A percentile compares a stretch with the other conserved stretches of the same genome.
Conservation (phyloP, 169 alveolate genomes). For the Toxoplasma gondii region DNA sequence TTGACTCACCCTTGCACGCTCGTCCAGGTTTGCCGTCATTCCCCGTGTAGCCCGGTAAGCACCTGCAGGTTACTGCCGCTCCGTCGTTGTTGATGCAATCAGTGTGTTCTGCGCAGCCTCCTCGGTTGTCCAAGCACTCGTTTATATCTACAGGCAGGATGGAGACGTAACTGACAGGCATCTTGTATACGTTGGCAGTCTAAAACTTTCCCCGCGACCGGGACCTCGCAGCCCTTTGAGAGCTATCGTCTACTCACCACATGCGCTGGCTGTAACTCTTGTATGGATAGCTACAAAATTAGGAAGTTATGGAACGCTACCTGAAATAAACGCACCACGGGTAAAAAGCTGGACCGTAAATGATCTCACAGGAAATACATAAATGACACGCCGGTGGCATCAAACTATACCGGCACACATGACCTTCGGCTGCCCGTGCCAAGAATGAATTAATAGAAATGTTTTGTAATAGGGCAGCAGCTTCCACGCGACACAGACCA, state of each 20-base stretch:
- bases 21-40: constrained; percentile 63
- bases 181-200: not conserved
- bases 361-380: too few relatives aligned
- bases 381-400: too few relatives aligned
- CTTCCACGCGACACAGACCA: too few relatives aligned
- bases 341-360: too few relatives aligned
- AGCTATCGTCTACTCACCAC: too few relatives aligned
- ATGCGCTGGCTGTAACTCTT: not conserved
- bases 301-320: not conserved
- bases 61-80: constrained; percentile 42
- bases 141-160: constrained; percentile 45
- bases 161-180: not conserved
- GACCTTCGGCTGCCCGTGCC: too few relatives aligned
- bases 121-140: constrained; percentile 57
- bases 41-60: constrained; percentile 63
- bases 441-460: too few relatives aligned
- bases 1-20: constrained; percentile 57
- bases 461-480: too few relatives aligned
- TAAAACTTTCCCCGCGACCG: too few relatives aligned
- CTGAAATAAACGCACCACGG: not conserved
- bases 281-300: not conserved
- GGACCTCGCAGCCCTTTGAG: too few relatives aligned
- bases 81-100: constrained; percentile 66
- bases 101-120: constrained; percentile 54
- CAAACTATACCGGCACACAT: too few relatives aligned